A percentile compares a stretch with the other conserved stretches of the same genome.
These are phyloP conservation scores for Chalaropsis ovoidea DNA, from an alignment of 2,329 filamentous ascomycete genomes.

Conservation along the genomic window DNA sequence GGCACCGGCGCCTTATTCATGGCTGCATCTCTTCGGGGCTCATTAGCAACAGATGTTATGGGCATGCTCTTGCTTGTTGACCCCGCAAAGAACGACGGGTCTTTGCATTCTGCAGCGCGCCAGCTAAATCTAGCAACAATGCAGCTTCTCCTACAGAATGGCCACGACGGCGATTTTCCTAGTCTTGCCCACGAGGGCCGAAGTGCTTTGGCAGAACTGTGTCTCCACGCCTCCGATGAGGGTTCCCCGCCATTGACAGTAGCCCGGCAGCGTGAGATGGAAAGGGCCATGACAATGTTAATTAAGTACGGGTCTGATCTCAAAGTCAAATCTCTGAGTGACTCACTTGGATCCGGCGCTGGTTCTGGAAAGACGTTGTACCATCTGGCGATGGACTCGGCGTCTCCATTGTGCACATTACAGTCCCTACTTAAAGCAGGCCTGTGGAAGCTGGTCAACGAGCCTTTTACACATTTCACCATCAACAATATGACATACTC, in stretches of 20 bases:
- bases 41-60: slow-evolving; percentile 46
- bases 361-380: slow-evolving; percentile 42
- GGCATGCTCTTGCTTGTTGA: slow-evolving; percentile 45
- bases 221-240: slow-evolving; percentile 43
- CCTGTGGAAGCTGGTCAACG: slow-evolving; percentile 56
- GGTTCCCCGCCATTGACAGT: slow-evolving; percentile 37
- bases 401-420: slow-evolving; percentile 45
- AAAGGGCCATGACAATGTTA: slow-evolving; percentile 47
- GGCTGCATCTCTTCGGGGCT: slow-evolving; percentile 46
- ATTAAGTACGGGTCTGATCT: slow-evolving; percentile 49
- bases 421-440: slow-evolving; percentile 51
- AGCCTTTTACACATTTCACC: slow-evolving; percentile 46
- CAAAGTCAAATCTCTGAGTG: slow-evolving; percentile 43
- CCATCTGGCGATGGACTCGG: slow-evolving; percentile 49
- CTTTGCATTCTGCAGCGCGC: slow-evolving; percentile 54
- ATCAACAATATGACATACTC: slow-evolving; percentile 50
- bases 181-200: slow-evolving; percentile 52
- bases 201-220: slow-evolving; percentile 54
- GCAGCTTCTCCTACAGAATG: slow-evolving; percentile 46
- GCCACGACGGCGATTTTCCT: slow-evolving; percentile 55
- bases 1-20: slow-evolving; percentile 52
- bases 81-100: slow-evolving; percentile 53
- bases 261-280: slow-evolving; percentile 44
- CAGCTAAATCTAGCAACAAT: slow-evolving; percentile 49
- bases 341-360: neutral